Conservation (phyloP, 257 asterid species). For the Scutellaria minor region DNA sequence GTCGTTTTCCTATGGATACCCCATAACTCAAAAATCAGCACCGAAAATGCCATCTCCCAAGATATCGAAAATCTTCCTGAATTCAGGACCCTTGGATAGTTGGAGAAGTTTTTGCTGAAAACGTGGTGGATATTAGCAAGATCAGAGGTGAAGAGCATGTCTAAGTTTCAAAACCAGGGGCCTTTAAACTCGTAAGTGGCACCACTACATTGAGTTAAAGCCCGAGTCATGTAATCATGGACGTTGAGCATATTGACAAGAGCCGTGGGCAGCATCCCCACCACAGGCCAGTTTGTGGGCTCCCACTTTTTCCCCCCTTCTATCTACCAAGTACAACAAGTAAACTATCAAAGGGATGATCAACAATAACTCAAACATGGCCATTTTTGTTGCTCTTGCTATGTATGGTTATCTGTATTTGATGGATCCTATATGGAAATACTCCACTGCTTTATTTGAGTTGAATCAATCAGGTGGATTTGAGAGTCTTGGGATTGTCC, state of each 20-base stretch:
- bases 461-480: no score
- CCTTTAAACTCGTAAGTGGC: conserved; percentile 37
- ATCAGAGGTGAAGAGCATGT: conserved; percentile 46
- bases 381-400: background rate
- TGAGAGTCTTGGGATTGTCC: no score
- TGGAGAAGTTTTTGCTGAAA: conserved; percentile 48
- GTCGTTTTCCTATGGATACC: conserved; percentile 29
- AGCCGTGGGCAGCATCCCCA: conserved; percentile 50
- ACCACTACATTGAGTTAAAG: conserved; percentile 33
- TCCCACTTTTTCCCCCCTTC: background rate
- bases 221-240: conserved; percentile 42
- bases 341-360: background rate
- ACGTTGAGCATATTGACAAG: conserved; percentile 38
- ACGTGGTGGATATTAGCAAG: conserved; percentile 52
- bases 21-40: conserved; percentile 43
- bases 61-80: conserved; percentile 43
- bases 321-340: background rate
- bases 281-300: conserved; percentile 49
- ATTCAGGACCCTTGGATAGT: conserved; percentile 54
- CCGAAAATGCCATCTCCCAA: conserved; percentile 54
- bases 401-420: no score
- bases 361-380: conserved; percentile 5
- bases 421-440: no score
- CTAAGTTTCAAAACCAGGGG: conserved; percentile 38
- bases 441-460: no score